Evolutionary conservation across 1,139 yeast genomes (phyloP), one percentile per base, ranked within the genome.

Genomic region (Candida dubliniensis): DNA sequence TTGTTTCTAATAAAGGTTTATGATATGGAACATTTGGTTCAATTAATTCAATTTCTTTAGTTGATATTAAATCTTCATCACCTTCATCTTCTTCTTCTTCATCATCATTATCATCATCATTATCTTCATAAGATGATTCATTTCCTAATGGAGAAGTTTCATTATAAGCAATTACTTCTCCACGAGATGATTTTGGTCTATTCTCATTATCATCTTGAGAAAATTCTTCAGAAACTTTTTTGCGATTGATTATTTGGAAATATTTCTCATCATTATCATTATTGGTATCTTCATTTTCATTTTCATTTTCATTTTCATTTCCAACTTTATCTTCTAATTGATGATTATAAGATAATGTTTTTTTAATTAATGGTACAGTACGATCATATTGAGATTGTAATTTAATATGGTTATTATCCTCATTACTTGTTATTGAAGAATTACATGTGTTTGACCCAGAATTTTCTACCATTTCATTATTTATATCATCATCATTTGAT

Each of bases 101-200:
- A 9, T 45, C 41, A 5, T 32, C 41, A 15, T 23, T 27, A 4
- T 34, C 32, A 6, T 24, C 10, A 2, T 36, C 32, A 30, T 31
- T 33, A 24, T 39, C 44, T 12, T 4, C 5, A 18, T 45, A 43
- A 8, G 43, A 39, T 36, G 41, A 26, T 18, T 29, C 39, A 18
- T 27, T 30, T 8, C n/a, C 35, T 13, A 34, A 44, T 26, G 47
- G 46, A 7, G 43, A 30, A 32, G 46, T 49, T 36, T 53, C 56
- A 27, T 52, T 47, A 31, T 50, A 52, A 31, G 53, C 59, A 34
- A 67, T 51, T 4, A 18, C 23, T 51, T 65, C 65, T 1, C 64
- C 74, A 34, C 57, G 57, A 15, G 67, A 63, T 3, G 73, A 67
- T 9, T 51, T 51, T 10, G 72, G 74, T 46, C 72, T 53, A 3